Conservation (phyloP, 2,329 filamentous ascomycete genomes). For the Lasiodiplodia hormozganensis region DNA sequence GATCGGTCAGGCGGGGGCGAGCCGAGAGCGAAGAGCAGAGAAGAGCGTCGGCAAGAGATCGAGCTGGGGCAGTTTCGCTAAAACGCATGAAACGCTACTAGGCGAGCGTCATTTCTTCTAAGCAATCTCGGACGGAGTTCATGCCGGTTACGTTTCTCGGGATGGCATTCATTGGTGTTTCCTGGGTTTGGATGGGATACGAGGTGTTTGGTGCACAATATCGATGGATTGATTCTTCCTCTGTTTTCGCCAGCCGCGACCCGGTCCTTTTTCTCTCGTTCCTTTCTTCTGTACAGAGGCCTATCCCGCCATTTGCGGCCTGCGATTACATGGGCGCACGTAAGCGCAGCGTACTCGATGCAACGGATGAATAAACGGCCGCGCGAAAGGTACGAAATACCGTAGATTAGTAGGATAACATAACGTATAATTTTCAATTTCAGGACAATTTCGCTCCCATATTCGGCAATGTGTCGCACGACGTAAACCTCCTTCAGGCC, state of each 20-base stretch:
- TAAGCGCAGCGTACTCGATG: not conserved
- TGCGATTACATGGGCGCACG: not conserved
- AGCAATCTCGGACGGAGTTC: slow-evolving; percentile 14
- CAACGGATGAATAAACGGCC: not conserved
- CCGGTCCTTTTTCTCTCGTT: not conserved
- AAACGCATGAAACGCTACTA: not conserved
- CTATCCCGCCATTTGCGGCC: not conserved
- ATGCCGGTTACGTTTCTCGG: not conserved
- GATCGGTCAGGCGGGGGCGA: not conserved
- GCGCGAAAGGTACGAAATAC: slow-evolving; percentile 4
- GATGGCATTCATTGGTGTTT: slow-evolving; percentile 14
- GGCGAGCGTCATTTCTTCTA: not conserved
- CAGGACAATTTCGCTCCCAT: not conserved
- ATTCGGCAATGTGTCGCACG: not conserved
- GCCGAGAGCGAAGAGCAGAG: slow-evolving; percentile 43
- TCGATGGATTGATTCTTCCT: not conserved
- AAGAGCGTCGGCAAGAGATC: slow-evolving; percentile 50
- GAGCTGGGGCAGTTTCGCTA: slow-evolving; percentile 40
- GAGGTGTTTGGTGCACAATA: slow-evolving; percentile 13
- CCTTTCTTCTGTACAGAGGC: slow-evolving; percentile 12
- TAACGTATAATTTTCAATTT: slow-evolving; percentile 17
- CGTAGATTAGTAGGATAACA: slow-evolving; percentile 15
- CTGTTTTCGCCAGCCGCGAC: not conserved
- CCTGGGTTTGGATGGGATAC: slow-evolving; percentile 1
- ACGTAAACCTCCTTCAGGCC: not conserved